Percentiles rank a stretch among this genome's conserved stretches.
Conservation (phyloP, 2,329 filamentous ascomycete species). For the Apiospora pterosperma region DNA sequence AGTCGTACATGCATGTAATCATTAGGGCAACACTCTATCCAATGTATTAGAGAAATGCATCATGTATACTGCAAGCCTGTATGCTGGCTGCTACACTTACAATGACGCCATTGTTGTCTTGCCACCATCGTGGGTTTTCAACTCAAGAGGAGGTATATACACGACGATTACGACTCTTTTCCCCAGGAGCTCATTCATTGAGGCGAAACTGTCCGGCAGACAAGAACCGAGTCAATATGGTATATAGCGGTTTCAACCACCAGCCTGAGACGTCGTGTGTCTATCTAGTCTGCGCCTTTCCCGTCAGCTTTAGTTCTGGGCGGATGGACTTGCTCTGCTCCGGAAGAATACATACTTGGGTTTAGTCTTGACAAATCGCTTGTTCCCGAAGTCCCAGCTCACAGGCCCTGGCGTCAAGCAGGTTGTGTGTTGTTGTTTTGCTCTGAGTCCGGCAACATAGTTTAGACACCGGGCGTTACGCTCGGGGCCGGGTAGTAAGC, state of each 20-base stretch:
- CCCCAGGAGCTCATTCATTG: background rate
- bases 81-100: background rate
- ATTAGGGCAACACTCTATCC: background rate
- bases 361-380: background rate
- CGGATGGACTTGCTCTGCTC: background rate
- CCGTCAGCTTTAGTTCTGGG: background rate
- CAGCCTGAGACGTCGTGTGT: background rate
- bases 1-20: background rate
- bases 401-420: background rate
- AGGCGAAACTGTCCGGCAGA: background rate
- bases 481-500: background rate
- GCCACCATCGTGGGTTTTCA: background rate
- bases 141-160: background rate
- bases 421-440: background rate
- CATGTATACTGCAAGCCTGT: background rate
- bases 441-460: background rate
- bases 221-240: background rate
- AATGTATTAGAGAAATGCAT: background rate
- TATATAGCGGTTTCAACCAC: background rate
- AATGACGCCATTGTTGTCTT: background rate
- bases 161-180: no score
- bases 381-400: background rate
- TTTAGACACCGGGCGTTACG: background rate
- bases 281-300: background rate
- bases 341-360: background rate